These are phyloP conservation scores for Metarhizium anisopliae DNA, from an alignment of 2,329 filamentous ascomycete genomes.

Conservation along the genomic window DNA sequence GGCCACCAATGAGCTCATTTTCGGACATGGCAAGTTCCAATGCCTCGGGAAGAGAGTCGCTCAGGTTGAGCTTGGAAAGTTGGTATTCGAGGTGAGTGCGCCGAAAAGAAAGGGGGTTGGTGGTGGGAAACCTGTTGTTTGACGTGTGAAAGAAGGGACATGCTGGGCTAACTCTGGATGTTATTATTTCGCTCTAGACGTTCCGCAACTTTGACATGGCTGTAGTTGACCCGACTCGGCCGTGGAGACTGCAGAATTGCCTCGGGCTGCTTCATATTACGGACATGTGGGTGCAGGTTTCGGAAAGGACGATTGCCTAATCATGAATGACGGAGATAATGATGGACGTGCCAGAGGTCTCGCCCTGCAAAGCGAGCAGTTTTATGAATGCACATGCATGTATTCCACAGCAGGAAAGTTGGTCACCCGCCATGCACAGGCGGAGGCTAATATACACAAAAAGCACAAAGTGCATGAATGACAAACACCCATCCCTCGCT, in stretches of 20 bases:
- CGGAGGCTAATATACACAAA: no score
- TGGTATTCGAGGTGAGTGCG: constrained; percentile 30
- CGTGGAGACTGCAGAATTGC: neutral
- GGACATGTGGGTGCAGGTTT: neutral
- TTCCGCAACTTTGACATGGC: neutral
- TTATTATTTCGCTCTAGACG: neutral
- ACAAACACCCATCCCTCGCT: no score
- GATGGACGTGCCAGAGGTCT: no score
- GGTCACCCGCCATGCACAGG: no score
- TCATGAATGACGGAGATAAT: no score
- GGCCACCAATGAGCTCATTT: constrained; percentile 25
- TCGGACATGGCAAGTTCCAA: constrained; percentile 26
- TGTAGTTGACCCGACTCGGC: neutral
- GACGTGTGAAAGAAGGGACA: neutral
- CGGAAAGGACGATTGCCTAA: neutral
- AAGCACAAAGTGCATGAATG: no score
- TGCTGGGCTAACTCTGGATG: neutral
- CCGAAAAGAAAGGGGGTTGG: no score
- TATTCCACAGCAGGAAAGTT: neutral
- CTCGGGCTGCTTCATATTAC: neutral
- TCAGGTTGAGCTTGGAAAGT: constrained; percentile 26
- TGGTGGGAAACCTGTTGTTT: no score
- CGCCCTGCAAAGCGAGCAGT: no score
- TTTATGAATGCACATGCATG: neutral
- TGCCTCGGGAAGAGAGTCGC: constrained; percentile 30